These are phyloP conservation scores for Aschersonia sp. DNA, from an alignment of 2,329 filamentous ascomycete species.

Conservation along the genomic window DNA sequence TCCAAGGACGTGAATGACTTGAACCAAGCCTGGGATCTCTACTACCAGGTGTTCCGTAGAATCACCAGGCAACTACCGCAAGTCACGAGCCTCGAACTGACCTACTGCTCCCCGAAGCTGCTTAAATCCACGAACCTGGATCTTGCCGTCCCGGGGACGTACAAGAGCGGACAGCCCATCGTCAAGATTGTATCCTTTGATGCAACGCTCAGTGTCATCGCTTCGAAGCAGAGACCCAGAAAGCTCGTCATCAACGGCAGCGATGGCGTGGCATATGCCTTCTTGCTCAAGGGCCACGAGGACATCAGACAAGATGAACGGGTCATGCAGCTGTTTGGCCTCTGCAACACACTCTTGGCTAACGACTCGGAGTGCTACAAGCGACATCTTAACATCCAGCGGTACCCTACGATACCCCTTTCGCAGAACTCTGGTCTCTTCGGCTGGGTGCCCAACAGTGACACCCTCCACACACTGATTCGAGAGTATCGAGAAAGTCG, in stretches of 20 bases:
- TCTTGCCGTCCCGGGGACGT: slow-evolving; percentile 90
- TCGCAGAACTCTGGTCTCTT: slow-evolving; percentile 92
- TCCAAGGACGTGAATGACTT: slow-evolving; percentile 88
- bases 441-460: slow-evolving; percentile 94
- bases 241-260: slow-evolving; percentile 81
- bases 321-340: slow-evolving; percentile 97
- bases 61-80: slow-evolving; percentile 89
- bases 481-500: slow-evolving; percentile 93
- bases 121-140: slow-evolving; percentile 76
- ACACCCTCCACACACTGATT: slow-evolving; percentile 92
- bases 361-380: slow-evolving; percentile 96
- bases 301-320: slow-evolving; percentile 98
- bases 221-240: slow-evolving; percentile 88
- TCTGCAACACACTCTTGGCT: slow-evolving; percentile 88
- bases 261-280: slow-evolving; percentile 77
- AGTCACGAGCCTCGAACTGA: slow-evolving; percentile 80
- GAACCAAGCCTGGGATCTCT: slow-evolving; percentile 97
- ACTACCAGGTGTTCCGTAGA: slow-evolving; percentile 95
- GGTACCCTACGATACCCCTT: slow-evolving; percentile 90
- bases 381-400: slow-evolving; percentile 88
- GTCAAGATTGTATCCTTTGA: slow-evolving; percentile 84
- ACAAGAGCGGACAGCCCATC: slow-evolving; percentile 62
- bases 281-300: slow-evolving; percentile 94
- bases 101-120: slow-evolving; percentile 92
- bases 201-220: slow-evolving; percentile 78